These are phyloP conservation scores for Vitis hybrid DNA, from an alignment of 177 flowering plant species.

Conservation along the genomic window DNA sequence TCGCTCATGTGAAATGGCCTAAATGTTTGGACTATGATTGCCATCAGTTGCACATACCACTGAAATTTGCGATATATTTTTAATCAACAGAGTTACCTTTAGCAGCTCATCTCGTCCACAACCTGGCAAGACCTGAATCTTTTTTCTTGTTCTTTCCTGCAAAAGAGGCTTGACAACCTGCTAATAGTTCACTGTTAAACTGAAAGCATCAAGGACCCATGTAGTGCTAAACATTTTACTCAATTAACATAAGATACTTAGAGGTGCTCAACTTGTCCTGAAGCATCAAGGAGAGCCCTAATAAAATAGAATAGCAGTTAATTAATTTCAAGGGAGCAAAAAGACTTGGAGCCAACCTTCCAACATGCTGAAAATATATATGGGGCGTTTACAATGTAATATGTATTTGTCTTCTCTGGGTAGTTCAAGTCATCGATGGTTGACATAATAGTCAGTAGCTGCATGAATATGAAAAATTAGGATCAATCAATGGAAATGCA, in stretches of 20 bases:
- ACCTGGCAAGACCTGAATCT: slow-evolving; percentile 59
- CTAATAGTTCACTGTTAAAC: slow-evolving; percentile 1
- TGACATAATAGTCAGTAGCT: slow-evolving; percentile 53
- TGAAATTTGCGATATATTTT: too few relatives aligned
- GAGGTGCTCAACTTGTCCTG: neutral
- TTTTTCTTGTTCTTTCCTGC: slow-evolving; percentile 70
- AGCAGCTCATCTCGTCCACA: slow-evolving; percentile 60
- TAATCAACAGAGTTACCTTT: slow-evolving; percentile 38
- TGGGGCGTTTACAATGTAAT: slow-evolving; percentile 60
- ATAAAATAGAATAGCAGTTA: neutral
- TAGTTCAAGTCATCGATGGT: slow-evolving; percentile 64
- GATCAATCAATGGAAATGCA: neutral
- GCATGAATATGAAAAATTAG: slow-evolving; percentile 18
- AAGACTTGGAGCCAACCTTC: slow-evolving; percentile 45
- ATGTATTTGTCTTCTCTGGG: slow-evolving; percentile 62
- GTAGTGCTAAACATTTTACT: neutral
- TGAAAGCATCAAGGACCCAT: neutral
- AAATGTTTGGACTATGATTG: too few relatives aligned
- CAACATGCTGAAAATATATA: slow-evolving; percentile 68
- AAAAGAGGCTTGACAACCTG: slow-evolving; percentile 74
- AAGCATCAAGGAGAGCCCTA: neutral
- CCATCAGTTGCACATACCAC: too few relatives aligned
- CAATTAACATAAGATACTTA: neutral
- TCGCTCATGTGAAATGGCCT: too few relatives aligned
- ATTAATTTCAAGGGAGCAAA: neutral